Evolutionary conservation across 192 early-diverging fungal genomes (phyloP).

Genomic region (Coemansia erecta): DNA sequence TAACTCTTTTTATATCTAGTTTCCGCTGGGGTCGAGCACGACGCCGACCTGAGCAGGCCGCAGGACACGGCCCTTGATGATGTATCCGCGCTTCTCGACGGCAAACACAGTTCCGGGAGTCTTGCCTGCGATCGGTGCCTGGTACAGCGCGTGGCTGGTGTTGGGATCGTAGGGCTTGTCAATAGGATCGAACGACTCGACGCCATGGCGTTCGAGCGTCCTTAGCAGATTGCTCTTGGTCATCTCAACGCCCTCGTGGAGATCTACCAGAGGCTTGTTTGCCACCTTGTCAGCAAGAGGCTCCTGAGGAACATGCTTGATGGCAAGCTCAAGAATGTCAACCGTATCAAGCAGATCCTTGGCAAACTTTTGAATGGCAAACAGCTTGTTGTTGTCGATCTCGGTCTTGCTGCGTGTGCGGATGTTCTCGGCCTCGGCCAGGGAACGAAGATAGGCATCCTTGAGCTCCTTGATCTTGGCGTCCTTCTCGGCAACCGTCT

Average conservation of each 20-base stretch:
- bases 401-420: constrained; percentile 86
- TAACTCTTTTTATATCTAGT: constrained; percentile 11
- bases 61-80: constrained; percentile 85
- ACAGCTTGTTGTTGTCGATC: constrained; percentile 73
- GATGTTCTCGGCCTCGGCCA: constrained; percentile 97
- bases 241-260: constrained; percentile 87
- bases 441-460: constrained; percentile 86
- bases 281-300: constrained; percentile 53
- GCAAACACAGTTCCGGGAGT: constrained; percentile 82
- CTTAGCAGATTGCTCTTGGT: constrained; percentile 82
- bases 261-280: constrained; percentile 67
- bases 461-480: constrained; percentile 55
- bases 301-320: constrained; percentile 81
- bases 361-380: constrained; percentile 97
- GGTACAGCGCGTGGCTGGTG: constrained; percentile 92
- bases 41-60: constrained; percentile 97
- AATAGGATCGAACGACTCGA: constrained; percentile 76
- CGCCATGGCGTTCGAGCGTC: constrained; percentile 83
- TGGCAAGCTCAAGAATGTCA: constrained; percentile 86
- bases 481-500: constrained; percentile 42
- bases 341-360: constrained; percentile 92
- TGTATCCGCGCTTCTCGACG: constrained; percentile 94
- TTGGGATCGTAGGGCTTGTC: constrained; percentile 95
- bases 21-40: constrained; percentile 60
- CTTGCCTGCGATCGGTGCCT: constrained; percentile 85